Conservation (phyloP, 129 eudicot species). For the Erigeron canadensis region DNA sequence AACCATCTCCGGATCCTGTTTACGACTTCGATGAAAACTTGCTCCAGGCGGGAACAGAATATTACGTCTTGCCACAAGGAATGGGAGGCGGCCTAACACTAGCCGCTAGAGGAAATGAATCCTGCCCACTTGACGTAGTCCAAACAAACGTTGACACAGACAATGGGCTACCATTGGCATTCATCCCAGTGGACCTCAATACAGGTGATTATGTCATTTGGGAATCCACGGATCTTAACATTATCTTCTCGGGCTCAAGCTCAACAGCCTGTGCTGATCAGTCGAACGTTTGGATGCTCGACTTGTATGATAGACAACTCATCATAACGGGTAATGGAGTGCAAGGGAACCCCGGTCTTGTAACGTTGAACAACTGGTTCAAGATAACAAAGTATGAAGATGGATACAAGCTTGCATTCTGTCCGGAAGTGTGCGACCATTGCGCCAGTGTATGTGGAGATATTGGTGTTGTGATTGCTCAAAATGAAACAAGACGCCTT, state of each 20-base stretch:
- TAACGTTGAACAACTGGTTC: conserved; percentile 27
- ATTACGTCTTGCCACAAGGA: too few relatives aligned
- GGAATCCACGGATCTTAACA: conserved; percentile 49
- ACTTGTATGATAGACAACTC: conserved; percentile 28
- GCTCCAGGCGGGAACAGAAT: too few relatives aligned
- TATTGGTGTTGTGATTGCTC: conserved; percentile 29
- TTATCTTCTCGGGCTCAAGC: conserved; percentile 34
- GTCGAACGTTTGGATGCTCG: conserved; percentile 48
- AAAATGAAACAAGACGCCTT: conserved; percentile 37
- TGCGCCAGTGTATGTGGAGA: conserved; percentile 38
- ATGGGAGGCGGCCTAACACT: too few relatives aligned
- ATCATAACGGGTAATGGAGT: conserved; percentile 34
- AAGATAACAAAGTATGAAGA: conserved; percentile 30
- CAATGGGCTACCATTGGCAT: too few relatives aligned
- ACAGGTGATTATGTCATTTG: conserved; percentile 34
- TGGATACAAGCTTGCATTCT: conserved; percentile 48
- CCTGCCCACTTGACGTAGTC: too few relatives aligned
- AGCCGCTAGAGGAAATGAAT: too few relatives aligned
- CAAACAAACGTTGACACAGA: too few relatives aligned
- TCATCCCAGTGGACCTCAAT: too few relatives aligned
- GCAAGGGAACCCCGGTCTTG: conserved; percentile 38
- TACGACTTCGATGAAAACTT: too few relatives aligned
- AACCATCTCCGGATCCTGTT: too few relatives aligned
- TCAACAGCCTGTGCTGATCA: conserved; percentile 23
- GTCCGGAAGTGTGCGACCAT: conserved; percentile 34